A percentile compares a stretch with the other conserved stretches of the same genome.
These are phyloP conservation scores for Globisporangium perplexum DNA, from an alignment of 352 stramenopile genomes.

Conservation along the genomic window DNA sequence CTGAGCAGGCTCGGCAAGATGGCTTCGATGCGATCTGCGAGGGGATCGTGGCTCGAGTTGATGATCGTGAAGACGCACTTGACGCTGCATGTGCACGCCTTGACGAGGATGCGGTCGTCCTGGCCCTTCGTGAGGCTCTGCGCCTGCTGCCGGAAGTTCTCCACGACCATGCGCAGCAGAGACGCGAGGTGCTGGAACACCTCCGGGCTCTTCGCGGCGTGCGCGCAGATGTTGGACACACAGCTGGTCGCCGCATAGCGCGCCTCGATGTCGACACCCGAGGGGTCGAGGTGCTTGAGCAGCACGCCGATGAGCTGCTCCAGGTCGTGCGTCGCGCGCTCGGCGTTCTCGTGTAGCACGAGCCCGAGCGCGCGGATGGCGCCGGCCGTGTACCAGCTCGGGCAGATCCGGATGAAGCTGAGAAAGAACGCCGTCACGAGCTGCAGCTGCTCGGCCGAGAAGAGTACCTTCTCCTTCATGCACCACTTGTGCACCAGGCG, in stretches of 20 bases:
- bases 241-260: slow-evolving; percentile 84
- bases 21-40: slow-evolving; percentile 52
- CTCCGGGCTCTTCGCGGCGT: slow-evolving; percentile 60
- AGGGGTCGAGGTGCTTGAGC: slow-evolving; percentile 66
- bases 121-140: slow-evolving; percentile 54
- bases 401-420: slow-evolving; percentile 67
- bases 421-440: slow-evolving; percentile 68
- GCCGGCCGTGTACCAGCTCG: slow-evolving; percentile 66
- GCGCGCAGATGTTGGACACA: slow-evolving; percentile 71
- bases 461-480: slow-evolving; percentile 64
- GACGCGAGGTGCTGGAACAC: slow-evolving; percentile 63
- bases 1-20: slow-evolving; percentile 55
- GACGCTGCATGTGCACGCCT: slow-evolving; percentile 81
- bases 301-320: slow-evolving; percentile 66
- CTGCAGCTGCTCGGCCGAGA: slow-evolving; percentile 48
- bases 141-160: slow-evolving; percentile 82
- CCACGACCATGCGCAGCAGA: slow-evolving; percentile 76
- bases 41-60: slow-evolving; percentile 52
- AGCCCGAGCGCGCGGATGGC: slow-evolving; percentile 67
- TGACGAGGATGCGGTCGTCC: slow-evolving; percentile 75
- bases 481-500: slow-evolving; percentile 79
- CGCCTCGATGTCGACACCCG: slow-evolving; percentile 78
- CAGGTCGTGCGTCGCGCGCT: slow-evolving; percentile 52
- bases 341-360: slow-evolving; percentile 75
- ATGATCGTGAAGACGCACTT: slow-evolving; percentile 86